These are phyloP conservation scores for Baorangia bicolor DNA, from an alignment of 768 basidiomycete genomes.

Conservation along the genomic window DNA sequence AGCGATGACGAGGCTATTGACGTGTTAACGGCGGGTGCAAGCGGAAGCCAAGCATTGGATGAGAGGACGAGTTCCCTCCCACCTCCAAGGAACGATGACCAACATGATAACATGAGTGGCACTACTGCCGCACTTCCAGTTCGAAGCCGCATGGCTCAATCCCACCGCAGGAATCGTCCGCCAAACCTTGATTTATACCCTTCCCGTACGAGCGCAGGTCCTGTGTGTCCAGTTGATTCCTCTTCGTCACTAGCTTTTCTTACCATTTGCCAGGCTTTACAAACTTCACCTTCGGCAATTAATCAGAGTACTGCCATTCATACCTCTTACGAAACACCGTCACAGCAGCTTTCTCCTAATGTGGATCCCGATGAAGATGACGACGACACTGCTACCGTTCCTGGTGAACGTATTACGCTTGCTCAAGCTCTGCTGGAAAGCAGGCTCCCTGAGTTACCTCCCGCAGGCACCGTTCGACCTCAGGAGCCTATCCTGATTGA, in stretches of 20 bases:
- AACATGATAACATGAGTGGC: slow-evolving; percentile 16
- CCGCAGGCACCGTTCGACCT: slow-evolving; percentile 59
- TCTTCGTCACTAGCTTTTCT: slow-evolving; percentile 64
- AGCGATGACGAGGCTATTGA: slow-evolving; percentile 90
- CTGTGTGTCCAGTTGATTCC: slow-evolving; percentile 44
- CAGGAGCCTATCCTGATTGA: slow-evolving; percentile 70
- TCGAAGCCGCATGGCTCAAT: slow-evolving; percentile 28
- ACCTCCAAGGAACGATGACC: slow-evolving; percentile 30
- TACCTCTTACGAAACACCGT: slow-evolving; percentile 22
- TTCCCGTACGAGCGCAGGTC: slow-evolving; percentile 33
- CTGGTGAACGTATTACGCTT: slow-evolving; percentile 65
- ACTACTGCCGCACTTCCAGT: slow-evolving; percentile 27
- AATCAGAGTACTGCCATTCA: slow-evolving; percentile 22
- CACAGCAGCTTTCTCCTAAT: slow-evolving; percentile 37
- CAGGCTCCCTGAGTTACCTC: slow-evolving; percentile 71
- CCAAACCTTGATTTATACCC: slow-evolving; percentile 65
- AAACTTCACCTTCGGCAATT: slow-evolving; percentile 41
- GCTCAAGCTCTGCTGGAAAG: slow-evolving; percentile 77
- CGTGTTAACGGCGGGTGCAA: slow-evolving; percentile 75
- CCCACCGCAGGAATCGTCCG: slow-evolving; percentile 54
- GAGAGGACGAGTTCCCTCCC: slow-evolving; percentile 69
- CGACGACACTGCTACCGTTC: slow-evolving; percentile 39
- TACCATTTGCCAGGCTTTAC: slow-evolving; percentile 64
- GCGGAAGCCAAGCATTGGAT: slow-evolving; percentile 78
- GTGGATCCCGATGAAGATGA: slow-evolving; percentile 59